Evolutionary conservation across 2,329 filamentous ascomycete genomes (phyloP), one percentile per base, ranked within the genome.

Genomic region (Diplodia seriata): DNA sequence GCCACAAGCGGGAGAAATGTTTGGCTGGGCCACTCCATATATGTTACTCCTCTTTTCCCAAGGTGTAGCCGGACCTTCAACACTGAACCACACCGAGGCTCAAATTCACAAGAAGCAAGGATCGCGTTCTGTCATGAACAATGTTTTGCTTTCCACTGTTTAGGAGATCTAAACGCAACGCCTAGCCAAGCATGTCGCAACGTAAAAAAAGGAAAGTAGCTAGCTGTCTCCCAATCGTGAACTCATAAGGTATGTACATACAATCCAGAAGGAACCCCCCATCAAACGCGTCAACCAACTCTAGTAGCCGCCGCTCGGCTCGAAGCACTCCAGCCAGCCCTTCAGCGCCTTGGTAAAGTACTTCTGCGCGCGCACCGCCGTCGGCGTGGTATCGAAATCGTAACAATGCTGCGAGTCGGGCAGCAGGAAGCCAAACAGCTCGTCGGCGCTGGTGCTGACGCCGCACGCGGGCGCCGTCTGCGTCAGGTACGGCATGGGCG

Each of bases 391-490:
- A 1, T 40, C 76, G 73, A 65, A 85, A 73, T 86, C 85, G 72
- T 80, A 84, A 63, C 80, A 82, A 75, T 86, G 85, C 73, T 81
- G 76, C 12, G 81, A 79, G 18, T 81, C 76, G 3, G 72, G 63
- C 68, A 86, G 73, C 12, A 84, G 71, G 69, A 82, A 81, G 2
- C 84, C 84, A 70, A 86, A 86, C 0, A 86, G 69, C n/a, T 78
- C 76, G 9, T 76, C 72, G 64, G 74, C 67, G 0, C 70, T 69
- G 0, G 78, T 80, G 51, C 75, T 70, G 20, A 76, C 74, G 8
- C 81, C 80, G 68, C 84, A 86, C 23, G 73, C 71, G 0, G 84
- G 84, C 18, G 83, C 77, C 0, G 80, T 71, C 3, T 78, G 78
- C 1, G 81, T 80, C 7, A 80, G 70, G 0, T 70, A 70, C 15